These are phyloP conservation scores for Bauhinia variegata DNA, from an alignment of 306 rosid species.

Conservation along the genomic window DNA sequence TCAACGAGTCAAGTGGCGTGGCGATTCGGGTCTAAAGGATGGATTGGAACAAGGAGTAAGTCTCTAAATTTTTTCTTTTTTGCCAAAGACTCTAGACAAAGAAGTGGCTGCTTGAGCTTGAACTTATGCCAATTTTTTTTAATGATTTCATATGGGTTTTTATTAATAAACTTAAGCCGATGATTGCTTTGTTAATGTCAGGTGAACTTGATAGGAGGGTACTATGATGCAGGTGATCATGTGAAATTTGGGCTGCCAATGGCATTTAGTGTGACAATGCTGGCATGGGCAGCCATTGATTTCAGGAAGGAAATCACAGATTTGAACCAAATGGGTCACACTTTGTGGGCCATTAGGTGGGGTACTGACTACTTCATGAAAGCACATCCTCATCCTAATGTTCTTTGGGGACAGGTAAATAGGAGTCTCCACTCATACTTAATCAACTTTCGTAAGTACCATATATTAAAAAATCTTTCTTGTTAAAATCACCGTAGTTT, in stretches of 20 bases:
- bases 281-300: conserved; percentile 85
- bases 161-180: no score
- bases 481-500: conserved; percentile 26
- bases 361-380: conserved; percentile 82
- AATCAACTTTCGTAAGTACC: neutral
- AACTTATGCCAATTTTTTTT: no score
- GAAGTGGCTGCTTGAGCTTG: no score
- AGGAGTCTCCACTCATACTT: conserved; percentile 36
- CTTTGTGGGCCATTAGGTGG: conserved; percentile 81
- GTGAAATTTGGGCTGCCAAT: conserved; percentile 91
- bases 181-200: no score
- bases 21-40: conserved; percentile 74
- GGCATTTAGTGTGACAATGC: conserved; percentile 79
- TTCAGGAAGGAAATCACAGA: conserved; percentile 66
- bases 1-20: conserved; percentile 74
- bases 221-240: conserved; percentile 94
- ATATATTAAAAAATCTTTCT: neutral
- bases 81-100: no score
- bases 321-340: conserved; percentile 58
- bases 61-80: neutral
- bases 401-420: conserved; percentile 85
- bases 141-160: neutral
- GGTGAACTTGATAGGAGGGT: conserved; percentile 90
- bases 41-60: conserved; percentile 80
- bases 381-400: conserved; percentile 80